Evolutionary conservation across 176 grass and related monocot species (phyloP), one percentile per base, ranked within the genome.

Genomic region (Cocos nucifera): DNA sequence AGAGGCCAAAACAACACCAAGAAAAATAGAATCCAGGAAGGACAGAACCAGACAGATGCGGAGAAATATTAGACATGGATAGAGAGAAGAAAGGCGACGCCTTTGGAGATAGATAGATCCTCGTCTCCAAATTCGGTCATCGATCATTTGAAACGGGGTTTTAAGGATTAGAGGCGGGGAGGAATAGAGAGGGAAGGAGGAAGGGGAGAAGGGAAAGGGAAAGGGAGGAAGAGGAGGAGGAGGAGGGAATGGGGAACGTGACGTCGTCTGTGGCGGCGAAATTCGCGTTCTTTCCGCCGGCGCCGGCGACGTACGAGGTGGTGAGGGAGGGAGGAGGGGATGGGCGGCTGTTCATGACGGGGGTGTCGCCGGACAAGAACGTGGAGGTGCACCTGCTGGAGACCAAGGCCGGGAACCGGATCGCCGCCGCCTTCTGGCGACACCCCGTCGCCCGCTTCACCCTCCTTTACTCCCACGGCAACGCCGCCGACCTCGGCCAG

Each of bases 261-360:
- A 91, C 92, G 57, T 83, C 87, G 72, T 97, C 92, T 62, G 92
- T 97, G 60, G 92, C 92, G 66, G 87, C 92, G 69, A 69, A 73
- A 69, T 83, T 97, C 51, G 92, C 92, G n/a, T 97, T 97, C 78
- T 97, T 97, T 75, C 92, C 92, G 66, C 92, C 92, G 30, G 92
- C 91, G 78, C 92, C 92, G 66, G 65, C 87, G 16, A 90, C 92
- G 62, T 97, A 97, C 55, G 84, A 85, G 84, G 70, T 91, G 69
- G 32, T 73, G n/a, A 52, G 49, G 24, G 75, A 29, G n/a, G 65
- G 62, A 29, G 52, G 19, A 4, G 58, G 71, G 3, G 62, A 19
- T 0, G 78, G 70, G 17, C 35, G 51, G 63, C 57, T 83, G 60
- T 62, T 70, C 39, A 80, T 90, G 57, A 79, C 84, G 29, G 92